Percentiles rank a stretch among this genome's conserved stretches.
phyloP scores from a whole-genome alignment of 1,284 basidiomycete species.

The Cryptococcus amylolentus region DNA sequence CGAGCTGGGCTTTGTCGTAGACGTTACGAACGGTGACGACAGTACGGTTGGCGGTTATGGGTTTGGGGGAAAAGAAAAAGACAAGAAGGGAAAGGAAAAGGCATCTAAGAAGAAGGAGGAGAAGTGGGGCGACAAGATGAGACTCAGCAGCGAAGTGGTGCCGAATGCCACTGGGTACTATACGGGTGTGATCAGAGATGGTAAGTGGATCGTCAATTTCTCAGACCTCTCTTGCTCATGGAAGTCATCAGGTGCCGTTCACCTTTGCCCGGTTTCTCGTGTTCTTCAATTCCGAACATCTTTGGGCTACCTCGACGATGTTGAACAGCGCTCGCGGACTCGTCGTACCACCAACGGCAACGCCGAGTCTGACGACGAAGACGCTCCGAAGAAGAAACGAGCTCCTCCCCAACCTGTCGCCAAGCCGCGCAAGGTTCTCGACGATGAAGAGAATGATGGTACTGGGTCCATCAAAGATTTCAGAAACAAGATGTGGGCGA shows the following conservation, averaged over 20 bases:
- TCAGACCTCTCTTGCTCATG: not conserved
- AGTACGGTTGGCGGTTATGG: constrained; percentile 28
- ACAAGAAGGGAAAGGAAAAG: constrained; percentile 25
- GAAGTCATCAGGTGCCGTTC: constrained; percentile 37
- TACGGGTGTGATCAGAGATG: constrained; percentile 41
- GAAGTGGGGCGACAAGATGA: constrained; percentile 47
- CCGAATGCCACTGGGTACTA: constrained; percentile 41
- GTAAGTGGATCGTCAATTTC: constrained; percentile 15
- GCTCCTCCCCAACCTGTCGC: constrained; percentile 1
- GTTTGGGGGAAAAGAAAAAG: constrained; percentile 21
- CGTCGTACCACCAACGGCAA: constrained; percentile 11
- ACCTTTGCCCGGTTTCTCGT: constrained; percentile 41
- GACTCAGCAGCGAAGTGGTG: constrained; percentile 41
- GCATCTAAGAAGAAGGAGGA: constrained; percentile 20
- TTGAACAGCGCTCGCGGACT: constrained; percentile 24
- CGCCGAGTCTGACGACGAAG: constrained; percentile 14
- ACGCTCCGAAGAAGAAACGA: constrained; percentile 16
- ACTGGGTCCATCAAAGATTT: constrained; percentile 47
- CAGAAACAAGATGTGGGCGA: constrained; percentile 46
- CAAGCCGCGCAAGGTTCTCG: constrained; percentile 10
- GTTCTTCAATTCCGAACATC: constrained; percentile 46
- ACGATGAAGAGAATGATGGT: constrained; percentile 46
- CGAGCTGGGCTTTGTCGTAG: constrained; percentile 38
- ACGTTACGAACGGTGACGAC: constrained; percentile 25
- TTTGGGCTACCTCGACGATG: constrained; percentile 42